Percentiles rank a stretch among this genome's conserved stretches.
Evolutionary conservation across 1,139 yeast genomes (phyloP).

Genomic region (Saccharomyces hybrid): DNA sequence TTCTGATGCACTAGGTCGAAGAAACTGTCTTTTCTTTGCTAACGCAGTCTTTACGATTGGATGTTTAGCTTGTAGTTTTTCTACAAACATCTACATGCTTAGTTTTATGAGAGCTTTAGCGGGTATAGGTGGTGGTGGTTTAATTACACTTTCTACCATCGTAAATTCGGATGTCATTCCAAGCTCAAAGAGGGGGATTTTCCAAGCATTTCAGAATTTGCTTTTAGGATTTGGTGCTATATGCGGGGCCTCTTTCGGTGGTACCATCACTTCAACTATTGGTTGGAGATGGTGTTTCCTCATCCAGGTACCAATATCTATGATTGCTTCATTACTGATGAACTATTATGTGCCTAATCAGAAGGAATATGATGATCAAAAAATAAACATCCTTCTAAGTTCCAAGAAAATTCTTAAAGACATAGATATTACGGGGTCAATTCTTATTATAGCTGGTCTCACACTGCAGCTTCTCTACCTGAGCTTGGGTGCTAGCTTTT

Average conservation of each 20-base stretch:
- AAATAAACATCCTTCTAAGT: conserved; percentile 32
- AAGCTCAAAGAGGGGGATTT: conserved; percentile 46
- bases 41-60: conserved; percentile 43
- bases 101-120: conserved; percentile 50
- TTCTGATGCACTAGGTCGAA: conserved; percentile 76
- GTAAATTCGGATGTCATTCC: conserved; percentile 50
- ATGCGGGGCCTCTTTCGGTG: conserved; percentile 60
- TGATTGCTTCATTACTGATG: conserved; percentile 36
- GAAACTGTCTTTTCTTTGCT: conserved; percentile 41
- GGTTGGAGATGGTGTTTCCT: conserved; percentile 68
- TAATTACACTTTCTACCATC: conserved; percentile 44
- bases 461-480: conserved; percentile 32
- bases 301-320: conserved; percentile 54
- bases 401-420: conserved; percentile 37
- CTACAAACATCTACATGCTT: conserved; percentile 37
- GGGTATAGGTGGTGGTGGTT: conserved; percentile 60
- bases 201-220: conserved; percentile 52
- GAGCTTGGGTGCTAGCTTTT: conserved; percentile 16
- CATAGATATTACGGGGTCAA: conserved; percentile 63
- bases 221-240: conserved; percentile 57
- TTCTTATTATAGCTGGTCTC: conserved; percentile 41
- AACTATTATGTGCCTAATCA: conserved; percentile 32
- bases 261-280: conserved; percentile 51
- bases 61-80: conserved; percentile 42
- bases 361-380: conserved; percentile 9